Evolutionary conservation across 2,329 filamentous ascomycete genomes (phyloP).

Genomic region (Salinomyces thailandicus): DNA sequence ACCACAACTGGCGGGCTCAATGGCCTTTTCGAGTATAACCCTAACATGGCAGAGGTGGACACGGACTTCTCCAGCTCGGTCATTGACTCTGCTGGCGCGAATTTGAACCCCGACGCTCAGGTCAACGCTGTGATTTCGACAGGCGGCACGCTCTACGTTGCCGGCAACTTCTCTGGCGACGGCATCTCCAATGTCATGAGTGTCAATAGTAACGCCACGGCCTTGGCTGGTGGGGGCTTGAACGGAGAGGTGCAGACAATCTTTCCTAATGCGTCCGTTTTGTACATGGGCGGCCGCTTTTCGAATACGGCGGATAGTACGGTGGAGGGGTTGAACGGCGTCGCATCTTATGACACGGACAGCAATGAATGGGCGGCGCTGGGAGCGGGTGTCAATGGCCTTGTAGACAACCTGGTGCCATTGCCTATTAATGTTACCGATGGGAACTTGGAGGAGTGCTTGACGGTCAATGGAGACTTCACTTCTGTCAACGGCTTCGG

Average conservation of each 20-base stretch:
- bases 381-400: conserved; percentile 75
- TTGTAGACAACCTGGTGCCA: conserved; percentile 62
- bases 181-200: conserved; percentile 65
- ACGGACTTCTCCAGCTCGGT: conserved; percentile 59
- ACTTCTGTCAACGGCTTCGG: conserved; percentile 58
- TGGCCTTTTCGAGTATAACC: conserved; percentile 81
- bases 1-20: conserved; percentile 73
- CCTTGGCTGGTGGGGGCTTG: conserved; percentile 60
- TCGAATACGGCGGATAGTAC: conserved; percentile 56
- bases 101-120: conserved; percentile 55
- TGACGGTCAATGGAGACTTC: conserved; percentile 76
- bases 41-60: conserved; percentile 48
- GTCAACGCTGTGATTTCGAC: conserved; percentile 59
- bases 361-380: conserved; percentile 65
- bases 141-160: conserved; percentile 60
- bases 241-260: conserved; percentile 69
- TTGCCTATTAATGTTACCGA: conserved; percentile 68
- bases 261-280: conserved; percentile 51
- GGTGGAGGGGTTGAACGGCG: conserved; percentile 56
- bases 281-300: conserved; percentile 83
- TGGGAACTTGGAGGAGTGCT: conserved; percentile 57
- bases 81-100: conserved; percentile 65
- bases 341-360: conserved; percentile 64
- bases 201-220: conserved; percentile 53
- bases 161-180: conserved; percentile 68